Evolutionary conservation across 768 basidiomycete genomes (phyloP).

Genomic region (Auriscalpium vulgare): DNA sequence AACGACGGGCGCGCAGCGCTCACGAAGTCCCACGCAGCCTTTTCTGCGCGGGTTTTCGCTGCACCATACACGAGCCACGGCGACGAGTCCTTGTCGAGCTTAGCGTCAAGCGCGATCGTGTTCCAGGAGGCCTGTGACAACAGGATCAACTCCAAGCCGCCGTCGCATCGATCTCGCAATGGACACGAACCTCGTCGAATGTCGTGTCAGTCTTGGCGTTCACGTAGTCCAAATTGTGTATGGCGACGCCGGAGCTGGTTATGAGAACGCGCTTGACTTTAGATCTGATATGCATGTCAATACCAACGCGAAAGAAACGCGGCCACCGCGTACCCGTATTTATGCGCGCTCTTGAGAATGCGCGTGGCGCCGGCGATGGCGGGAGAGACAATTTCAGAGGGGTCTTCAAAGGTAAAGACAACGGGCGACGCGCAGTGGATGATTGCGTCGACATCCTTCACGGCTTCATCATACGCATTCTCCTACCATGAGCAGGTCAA

Average conservation of each 20-base stretch:
- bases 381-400: constrained; percentile 29
- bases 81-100: constrained; percentile 25
- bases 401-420: constrained; percentile 13
- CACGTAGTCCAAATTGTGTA: background rate
- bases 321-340: background rate
- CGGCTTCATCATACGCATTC: constrained; percentile 37
- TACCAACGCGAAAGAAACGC: background rate
- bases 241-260: constrained; percentile 5
- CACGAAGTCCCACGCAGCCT: constrained; percentile 2
- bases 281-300: constrained; percentile 9
- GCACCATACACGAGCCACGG: constrained; percentile 23
- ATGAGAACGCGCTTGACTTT: constrained; percentile 10
- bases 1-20: no score
- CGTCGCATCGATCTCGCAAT: background rate
- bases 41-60: constrained; percentile 29
- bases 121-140: constrained; percentile 25
- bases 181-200: background rate
- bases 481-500: constrained; percentile 10
- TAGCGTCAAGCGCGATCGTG: constrained; percentile 18
- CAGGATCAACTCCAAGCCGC: background rate
- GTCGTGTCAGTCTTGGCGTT: background rate
- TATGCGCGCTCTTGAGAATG: constrained; percentile 23
- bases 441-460: constrained; percentile 38
- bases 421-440: constrained; percentile 31
- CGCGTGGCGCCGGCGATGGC: constrained; percentile 30